These are phyloP conservation scores for Marsdenia floribunda DNA, from an alignment of 257 asterid genomes.

Conservation along the genomic window DNA sequence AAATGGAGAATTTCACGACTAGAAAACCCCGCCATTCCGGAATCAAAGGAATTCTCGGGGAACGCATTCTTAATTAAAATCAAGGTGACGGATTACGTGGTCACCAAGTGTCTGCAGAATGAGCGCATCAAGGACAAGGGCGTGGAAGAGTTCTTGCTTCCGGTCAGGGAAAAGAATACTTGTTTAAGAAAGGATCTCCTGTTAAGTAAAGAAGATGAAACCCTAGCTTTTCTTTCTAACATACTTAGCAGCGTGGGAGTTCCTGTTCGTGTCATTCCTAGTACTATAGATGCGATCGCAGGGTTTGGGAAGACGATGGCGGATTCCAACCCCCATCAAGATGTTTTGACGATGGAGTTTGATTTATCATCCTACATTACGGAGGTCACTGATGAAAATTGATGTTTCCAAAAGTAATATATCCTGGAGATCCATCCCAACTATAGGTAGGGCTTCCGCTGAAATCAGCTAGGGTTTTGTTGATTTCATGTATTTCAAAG, in stretches of 20 bases:
- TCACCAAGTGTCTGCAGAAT: neutral
- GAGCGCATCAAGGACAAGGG: neutral
- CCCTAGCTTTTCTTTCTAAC: neutral
- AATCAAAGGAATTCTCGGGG: neutral
- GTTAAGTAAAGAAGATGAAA: neutral
- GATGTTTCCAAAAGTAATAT: neutral
- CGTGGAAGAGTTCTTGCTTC: neutral
- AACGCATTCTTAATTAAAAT: neutral
- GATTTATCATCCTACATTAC: neutral
- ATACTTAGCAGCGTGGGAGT: neutral
- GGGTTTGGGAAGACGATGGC: neutral
- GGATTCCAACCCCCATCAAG: neutral
- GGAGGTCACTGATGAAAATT: neutral
- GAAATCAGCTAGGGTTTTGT: too few species aligned
- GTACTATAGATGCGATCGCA: neutral
- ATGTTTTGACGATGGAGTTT: neutral
- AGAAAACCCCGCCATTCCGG: neutral
- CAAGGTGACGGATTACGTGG: neutral
- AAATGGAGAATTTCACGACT: neutral
- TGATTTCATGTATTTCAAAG: too few species aligned
- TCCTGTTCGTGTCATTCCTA: neutral
- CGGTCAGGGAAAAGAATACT: neutral
- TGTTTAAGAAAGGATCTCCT: neutral
- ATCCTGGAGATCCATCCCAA: too few species aligned
- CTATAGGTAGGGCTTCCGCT: too few species aligned